phyloP scores from a whole-genome alignment of 345 rosid genomes.

The Pistacia atlantica region DNA sequence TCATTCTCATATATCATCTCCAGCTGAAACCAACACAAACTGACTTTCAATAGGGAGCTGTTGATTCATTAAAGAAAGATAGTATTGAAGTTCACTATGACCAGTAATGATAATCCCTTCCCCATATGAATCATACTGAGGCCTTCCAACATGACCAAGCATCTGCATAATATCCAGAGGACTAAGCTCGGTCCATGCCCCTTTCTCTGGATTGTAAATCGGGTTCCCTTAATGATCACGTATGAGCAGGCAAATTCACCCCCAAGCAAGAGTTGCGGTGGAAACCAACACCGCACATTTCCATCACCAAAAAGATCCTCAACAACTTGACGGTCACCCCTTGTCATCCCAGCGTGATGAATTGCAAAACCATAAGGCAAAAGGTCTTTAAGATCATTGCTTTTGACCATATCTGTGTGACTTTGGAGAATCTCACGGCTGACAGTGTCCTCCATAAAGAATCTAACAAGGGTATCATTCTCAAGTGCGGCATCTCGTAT shows the following conservation, averaged over 20 bases:
- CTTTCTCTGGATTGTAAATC: conserved; percentile 96
- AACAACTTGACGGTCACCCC: conserved; percentile 81
- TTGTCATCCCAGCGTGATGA: conserved; percentile 95
- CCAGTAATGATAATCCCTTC: conserved; percentile 98
- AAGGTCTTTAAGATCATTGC: conserved; percentile 75
- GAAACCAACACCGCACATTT: conserved; percentile 77
- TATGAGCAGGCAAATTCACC: conserved; percentile 88
- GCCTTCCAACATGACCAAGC: conserved; percentile 99
- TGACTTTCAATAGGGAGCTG: conserved; percentile 99
- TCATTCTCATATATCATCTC: no score
- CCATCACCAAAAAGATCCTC: conserved; percentile 81
- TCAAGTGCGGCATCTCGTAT: conserved; percentile 83
- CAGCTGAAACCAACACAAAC: no score
- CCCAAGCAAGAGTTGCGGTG: conserved; percentile 97
- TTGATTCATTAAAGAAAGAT: conserved; percentile 94
- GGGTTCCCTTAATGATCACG: conserved; percentile 94
- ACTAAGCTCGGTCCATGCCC: conserved; percentile 95
- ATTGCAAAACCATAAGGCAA: conserved; percentile 94
- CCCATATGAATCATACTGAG: conserved; percentile 88
- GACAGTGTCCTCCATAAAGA: conserved; percentile 83
- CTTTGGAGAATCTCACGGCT: conserved; percentile 80
- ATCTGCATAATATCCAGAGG: conserved; percentile 99
- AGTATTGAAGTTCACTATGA: conserved; percentile 82
- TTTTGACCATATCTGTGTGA: conserved; percentile 70
- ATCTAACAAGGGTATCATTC: conserved; percentile 77